Percentiles rank a stretch among this genome's conserved stretches.
These are phyloP conservation scores for Triadica sebifera DNA, from an alignment of 345 rosid species.

Conservation along the genomic window DNA sequence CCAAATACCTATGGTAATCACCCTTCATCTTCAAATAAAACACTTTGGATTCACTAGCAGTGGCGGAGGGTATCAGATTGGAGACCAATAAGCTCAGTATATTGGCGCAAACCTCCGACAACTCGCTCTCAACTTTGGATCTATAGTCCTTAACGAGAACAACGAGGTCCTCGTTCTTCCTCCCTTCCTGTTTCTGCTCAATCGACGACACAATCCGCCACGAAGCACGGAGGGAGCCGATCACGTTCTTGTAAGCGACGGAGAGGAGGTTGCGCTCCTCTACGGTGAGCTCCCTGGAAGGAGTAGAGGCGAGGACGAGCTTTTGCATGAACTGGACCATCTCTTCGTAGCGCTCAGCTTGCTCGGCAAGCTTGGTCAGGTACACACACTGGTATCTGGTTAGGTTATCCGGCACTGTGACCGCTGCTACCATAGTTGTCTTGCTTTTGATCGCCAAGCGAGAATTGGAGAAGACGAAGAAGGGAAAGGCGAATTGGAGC, in stretches of 20 bases:
- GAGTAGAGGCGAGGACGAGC: slow-evolving; percentile 75
- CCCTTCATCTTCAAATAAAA: slow-evolving; percentile 98
- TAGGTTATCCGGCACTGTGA: slow-evolving; percentile 50
- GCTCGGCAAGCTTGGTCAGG: slow-evolving; percentile 94
- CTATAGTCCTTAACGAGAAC: slow-evolving; percentile 87
- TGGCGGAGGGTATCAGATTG: slow-evolving; percentile 74
- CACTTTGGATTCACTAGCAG: slow-evolving; percentile 75
- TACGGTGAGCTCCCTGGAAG: slow-evolving; percentile 75
- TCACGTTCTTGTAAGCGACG: slow-evolving; percentile 95
- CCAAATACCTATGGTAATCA: slow-evolving; percentile 87
- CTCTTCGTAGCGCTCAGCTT: slow-evolving; percentile 97
- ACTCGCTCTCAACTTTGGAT: slow-evolving; percentile 86
- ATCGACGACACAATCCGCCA: slow-evolving; percentile 96
- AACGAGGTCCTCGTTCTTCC: slow-evolving; percentile 94
- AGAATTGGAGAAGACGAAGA: background rate
- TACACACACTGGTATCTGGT: slow-evolving; percentile 88
- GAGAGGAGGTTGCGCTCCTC: slow-evolving; percentile 97
- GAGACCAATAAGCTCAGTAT: slow-evolving; percentile 62
- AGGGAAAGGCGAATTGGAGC: too few relatives aligned
- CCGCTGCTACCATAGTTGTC: slow-evolving; percentile 25
- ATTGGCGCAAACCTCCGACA: slow-evolving; percentile 70
- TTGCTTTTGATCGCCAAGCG: background rate
- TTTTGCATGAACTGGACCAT: slow-evolving; percentile 93
- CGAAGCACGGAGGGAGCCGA: slow-evolving; percentile 95
- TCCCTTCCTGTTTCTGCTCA: slow-evolving; percentile 90